A percentile compares a stretch with the other conserved stretches of the same genome.
These are phyloP conservation scores for Russula ochroleuca DNA, from an alignment of 768 basidiomycete genomes.

Conservation along the genomic window DNA sequence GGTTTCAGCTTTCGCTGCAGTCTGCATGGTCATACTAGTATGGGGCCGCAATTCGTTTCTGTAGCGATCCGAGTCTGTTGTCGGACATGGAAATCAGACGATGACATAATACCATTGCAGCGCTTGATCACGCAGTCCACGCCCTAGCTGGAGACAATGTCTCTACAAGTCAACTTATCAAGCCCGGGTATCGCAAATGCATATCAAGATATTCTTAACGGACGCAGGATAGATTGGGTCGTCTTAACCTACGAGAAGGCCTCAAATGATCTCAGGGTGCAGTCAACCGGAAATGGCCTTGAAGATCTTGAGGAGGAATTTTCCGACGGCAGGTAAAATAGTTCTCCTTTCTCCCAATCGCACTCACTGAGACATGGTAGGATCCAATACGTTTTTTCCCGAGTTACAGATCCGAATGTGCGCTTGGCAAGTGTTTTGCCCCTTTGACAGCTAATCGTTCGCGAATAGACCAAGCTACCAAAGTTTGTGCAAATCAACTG, in stretches of 20 bases:
- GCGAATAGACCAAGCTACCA: constrained; percentile 62
- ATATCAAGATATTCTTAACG: constrained; percentile 70
- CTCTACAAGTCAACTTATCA: constrained; percentile 74
- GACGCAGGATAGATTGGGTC: constrained; percentile 67
- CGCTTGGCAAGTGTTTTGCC: constrained; percentile 28
- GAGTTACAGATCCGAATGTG: constrained; percentile 84
- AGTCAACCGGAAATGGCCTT: constrained; percentile 76
- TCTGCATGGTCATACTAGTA: too few relatives aligned
- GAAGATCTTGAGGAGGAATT: constrained; percentile 94
- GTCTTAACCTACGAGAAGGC: constrained; percentile 78
- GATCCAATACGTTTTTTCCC: constrained; percentile 89
- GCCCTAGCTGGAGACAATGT: constrained; percentile 45
- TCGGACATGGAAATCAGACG: too few relatives aligned
- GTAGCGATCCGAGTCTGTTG: too few relatives aligned
- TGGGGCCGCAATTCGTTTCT: too few relatives aligned
- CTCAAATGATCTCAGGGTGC: constrained; percentile 83
- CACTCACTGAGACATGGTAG: constrained; percentile 39
- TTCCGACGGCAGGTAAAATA: constrained; percentile 77
- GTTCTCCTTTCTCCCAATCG: constrained; percentile 7
- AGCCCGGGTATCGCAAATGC: constrained; percentile 66
- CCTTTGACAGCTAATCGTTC: neutral
- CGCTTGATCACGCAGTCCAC: neutral
- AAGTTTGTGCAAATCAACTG: constrained; percentile 97
- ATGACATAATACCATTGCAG: neutral
- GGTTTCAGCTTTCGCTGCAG: too few relatives aligned